Conservation (phyloP, 2,329 filamentous ascomycete genomes). For the Alternaria rosae region DNA sequence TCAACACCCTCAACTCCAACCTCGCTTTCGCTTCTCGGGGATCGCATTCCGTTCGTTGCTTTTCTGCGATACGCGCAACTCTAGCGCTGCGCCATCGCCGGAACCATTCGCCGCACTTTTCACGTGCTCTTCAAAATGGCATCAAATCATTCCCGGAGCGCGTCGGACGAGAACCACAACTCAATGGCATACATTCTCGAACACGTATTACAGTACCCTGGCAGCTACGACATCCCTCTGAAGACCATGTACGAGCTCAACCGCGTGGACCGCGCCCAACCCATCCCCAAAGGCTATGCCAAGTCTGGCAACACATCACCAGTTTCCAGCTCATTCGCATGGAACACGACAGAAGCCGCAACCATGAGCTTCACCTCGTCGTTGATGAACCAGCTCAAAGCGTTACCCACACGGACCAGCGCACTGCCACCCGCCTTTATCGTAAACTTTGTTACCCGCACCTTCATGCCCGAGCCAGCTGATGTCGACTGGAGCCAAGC, state of each 20-base stretch:
- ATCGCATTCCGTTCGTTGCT: constrained; percentile 1
- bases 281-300: constrained; percentile 39
- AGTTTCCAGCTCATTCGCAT: constrained; percentile 37
- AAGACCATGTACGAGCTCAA: constrained; percentile 74
- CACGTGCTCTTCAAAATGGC: constrained; percentile 33
- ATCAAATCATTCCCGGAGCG: constrained; percentile 47
- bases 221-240: constrained; percentile 70
- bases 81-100: constrained; percentile 18
- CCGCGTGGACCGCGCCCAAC: constrained; percentile 60
- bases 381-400: constrained; percentile 64
- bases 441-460: constrained; percentile 66
- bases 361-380: constrained; percentile 59
- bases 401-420: constrained; percentile 66
- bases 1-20: constrained; percentile 2
- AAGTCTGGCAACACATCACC: constrained; percentile 49
- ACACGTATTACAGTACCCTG: constrained; percentile 65
- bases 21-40: constrained; percentile 1
- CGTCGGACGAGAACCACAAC: constrained; percentile 46
- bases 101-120: constrained; percentile 7
- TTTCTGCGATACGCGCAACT: constrained; percentile 5
- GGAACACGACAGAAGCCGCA: constrained; percentile 45
- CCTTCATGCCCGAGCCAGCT: constrained; percentile 64
- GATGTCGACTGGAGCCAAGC: constrained; percentile 71
- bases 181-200: constrained; percentile 50
- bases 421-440: constrained; percentile 70